A percentile compares a stretch with the other conserved stretches of the same genome.
These are phyloP conservation scores for Cucurbita maxima DNA, from an alignment of 306 rosid genomes.

Conservation along the genomic window DNA sequence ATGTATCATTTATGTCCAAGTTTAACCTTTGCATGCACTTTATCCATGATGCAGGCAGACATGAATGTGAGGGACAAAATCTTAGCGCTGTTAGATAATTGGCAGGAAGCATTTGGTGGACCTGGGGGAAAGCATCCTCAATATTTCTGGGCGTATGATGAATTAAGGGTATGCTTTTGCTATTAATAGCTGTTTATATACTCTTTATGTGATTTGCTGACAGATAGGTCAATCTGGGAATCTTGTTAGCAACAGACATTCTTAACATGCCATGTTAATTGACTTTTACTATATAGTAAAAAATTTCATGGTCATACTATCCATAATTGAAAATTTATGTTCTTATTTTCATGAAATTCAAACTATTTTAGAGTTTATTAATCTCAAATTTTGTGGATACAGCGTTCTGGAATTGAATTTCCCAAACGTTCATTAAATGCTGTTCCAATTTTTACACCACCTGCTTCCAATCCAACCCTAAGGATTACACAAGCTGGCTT, in stretches of 20 bases:
- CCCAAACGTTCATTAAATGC: conserved; percentile 69
- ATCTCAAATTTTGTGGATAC: conserved; percentile 18
- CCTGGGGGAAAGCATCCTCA: conserved; percentile 83
- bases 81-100: conserved; percentile 61
- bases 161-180: conserved; percentile 42
- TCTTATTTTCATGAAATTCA: background rate
- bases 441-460: conserved; percentile 77
- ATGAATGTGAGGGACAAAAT: conserved; percentile 93
- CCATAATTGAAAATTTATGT: background rate
- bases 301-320: background rate
- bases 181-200: conserved; percentile 2
- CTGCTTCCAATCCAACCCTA: conserved; percentile 31
- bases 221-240: background rate
- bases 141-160: conserved; percentile 81
- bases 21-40: background rate
- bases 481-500: conserved; percentile 55
- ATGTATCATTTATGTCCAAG: background rate
- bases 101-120: conserved; percentile 98
- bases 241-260: background rate
- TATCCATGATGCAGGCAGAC: conserved; percentile 44
- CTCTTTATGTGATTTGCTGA: background rate
- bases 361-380: conserved; percentile 1
- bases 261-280: background rate
- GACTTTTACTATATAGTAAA: background rate
- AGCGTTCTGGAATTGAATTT: conserved; percentile 76